phyloP scores from a whole-genome alignment of 1,284 basidiomycete genomes.

The Pseudozyma thailandica region DNA sequence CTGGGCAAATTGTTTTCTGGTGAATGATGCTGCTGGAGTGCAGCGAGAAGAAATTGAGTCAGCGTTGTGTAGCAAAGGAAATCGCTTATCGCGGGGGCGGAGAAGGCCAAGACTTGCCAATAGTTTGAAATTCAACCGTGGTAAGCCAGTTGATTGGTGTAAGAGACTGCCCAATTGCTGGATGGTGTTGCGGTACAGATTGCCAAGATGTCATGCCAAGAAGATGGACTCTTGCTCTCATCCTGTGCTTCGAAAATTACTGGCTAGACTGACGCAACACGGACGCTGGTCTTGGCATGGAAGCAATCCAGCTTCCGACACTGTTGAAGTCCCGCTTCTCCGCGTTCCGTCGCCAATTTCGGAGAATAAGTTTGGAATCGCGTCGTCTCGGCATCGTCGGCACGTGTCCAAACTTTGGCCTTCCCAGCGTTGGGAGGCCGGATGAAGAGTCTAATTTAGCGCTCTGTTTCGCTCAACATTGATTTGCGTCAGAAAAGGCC shows the following conservation, averaged over 20 bases:
- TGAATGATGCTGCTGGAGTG: no score
- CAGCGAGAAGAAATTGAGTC: no score
- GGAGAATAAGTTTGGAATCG: conserved; percentile 32
- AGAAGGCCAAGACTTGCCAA: not conserved
- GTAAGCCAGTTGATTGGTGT: not conserved
- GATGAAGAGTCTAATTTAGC: no score
- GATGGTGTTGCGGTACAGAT: conserved; percentile 1
- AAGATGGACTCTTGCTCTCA: conserved; percentile 34
- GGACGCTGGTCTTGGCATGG: conserved; percentile 31
- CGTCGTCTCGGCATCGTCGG: no score
- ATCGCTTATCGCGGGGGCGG: not conserved
- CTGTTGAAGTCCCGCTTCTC: conserved; percentile 4
- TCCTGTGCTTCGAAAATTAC: not conserved
- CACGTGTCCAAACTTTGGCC: no score
- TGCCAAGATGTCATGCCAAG: conserved; percentile 27
- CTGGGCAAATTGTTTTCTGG: not conserved
- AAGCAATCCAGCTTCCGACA: conserved; percentile 2
- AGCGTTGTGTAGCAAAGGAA: no score
- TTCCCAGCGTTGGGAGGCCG: no score
- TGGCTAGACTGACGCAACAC: conserved; percentile 7
- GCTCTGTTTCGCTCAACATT: no score
- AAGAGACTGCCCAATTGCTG: not conserved
- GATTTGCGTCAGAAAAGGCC: no score
- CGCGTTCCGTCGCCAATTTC: not conserved
- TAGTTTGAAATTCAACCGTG: not conserved